Percentiles rank a stretch among this genome's conserved stretches.
Conservation (phyloP, 331 rosid species). For the Pyracantha coccinea region DNA sequence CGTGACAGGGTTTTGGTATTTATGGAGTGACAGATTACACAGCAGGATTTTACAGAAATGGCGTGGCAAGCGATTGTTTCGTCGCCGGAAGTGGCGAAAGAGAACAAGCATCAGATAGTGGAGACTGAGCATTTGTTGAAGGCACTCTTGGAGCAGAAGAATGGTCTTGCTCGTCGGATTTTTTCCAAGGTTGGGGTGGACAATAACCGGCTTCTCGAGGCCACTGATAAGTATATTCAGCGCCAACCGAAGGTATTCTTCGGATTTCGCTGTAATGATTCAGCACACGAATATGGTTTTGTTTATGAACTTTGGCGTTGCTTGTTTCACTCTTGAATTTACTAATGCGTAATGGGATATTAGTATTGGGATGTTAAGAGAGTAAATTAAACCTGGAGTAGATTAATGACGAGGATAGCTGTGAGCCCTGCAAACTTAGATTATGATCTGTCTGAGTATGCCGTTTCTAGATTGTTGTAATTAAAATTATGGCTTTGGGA, state of each 20-base stretch:
- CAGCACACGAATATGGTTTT: background rate
- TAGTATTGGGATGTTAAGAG: background rate
- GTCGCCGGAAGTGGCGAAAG: slow-evolving; percentile 88
- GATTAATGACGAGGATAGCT: background rate
- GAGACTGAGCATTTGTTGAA: slow-evolving; percentile 98
- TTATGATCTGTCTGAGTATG: background rate
- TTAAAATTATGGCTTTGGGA: background rate
- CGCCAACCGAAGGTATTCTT: slow-evolving; percentile 88
- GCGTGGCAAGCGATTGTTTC: slow-evolving; percentile 95
- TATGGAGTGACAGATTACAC: slow-evolving; percentile 60
- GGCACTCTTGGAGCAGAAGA: slow-evolving; percentile 90
- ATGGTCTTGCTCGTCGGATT: slow-evolving; percentile 92
- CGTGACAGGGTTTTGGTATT: slow-evolving; percentile 5
- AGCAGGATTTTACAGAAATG: slow-evolving; percentile 96
- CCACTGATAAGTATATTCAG: slow-evolving; percentile 82
- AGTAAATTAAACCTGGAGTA: background rate
- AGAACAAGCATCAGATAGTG: slow-evolving; percentile 95
- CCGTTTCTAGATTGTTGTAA: background rate
- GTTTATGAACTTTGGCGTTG: background rate
- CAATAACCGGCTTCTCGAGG: slow-evolving; percentile 71
- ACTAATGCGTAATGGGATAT: too few species aligned
- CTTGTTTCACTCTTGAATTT: background rate
- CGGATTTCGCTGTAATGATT: background rate
- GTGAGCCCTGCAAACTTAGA: background rate
- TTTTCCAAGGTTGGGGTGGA: slow-evolving; percentile 85